A percentile compares a stretch with the other conserved stretches of the same genome.
These are phyloP conservation scores for barrel medic (Medicago truncatula) DNA, from an alignment of 306 rosid species.

Conservation along the genomic window MtrunA17r5.0-ANR NC_053047.1:468501-469000, in stretches of 20 bases:
- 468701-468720: constrained; percentile 8
- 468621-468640: constrained; percentile 11
- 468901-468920: constrained; percentile 73
- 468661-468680: constrained; percentile 14
- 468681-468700: constrained; percentile 24
- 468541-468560: constrained; percentile 14
- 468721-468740: constrained; percentile 28
- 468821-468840: constrained; percentile 80
- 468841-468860: constrained; percentile 79
- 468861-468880: constrained; percentile 75
- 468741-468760: constrained; percentile 34
- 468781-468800: constrained; percentile 73
- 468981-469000: constrained; percentile 52
- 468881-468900: constrained; percentile 65
- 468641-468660: constrained; percentile 26
- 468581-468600: constrained; percentile 22
- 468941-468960: constrained; percentile 94
- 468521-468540: neutral
- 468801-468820: constrained; percentile 75
- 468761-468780: constrained; percentile 30
- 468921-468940: constrained; percentile 76
- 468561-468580: constrained; percentile 5
- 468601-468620: constrained; percentile 17
- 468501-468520: constrained; percentile 19
- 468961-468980: constrained; percentile 80